Conservation (phyloP, 2,329 filamentous ascomycete species). For the Colletotrichum nymphaeae region DNA sequence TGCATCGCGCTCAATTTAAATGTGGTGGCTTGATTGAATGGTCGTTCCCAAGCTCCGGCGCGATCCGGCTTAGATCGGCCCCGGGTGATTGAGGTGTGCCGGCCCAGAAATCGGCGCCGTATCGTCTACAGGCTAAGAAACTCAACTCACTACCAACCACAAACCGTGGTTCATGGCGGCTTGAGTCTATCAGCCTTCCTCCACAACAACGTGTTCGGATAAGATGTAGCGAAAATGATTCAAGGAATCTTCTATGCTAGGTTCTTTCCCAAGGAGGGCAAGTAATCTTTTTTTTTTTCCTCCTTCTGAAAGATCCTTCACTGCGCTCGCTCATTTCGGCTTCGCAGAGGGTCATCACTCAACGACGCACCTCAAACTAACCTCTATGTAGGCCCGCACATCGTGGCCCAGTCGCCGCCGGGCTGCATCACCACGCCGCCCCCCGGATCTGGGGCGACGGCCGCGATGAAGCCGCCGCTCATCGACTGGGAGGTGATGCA, state of each 20-base stretch:
- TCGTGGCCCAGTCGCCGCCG: slow-evolving; percentile 71
- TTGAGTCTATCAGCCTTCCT: background rate
- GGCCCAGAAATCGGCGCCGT: slow-evolving; percentile 7
- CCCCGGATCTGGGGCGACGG: slow-evolving; percentile 45
- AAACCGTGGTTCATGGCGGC: background rate
- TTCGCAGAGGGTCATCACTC: too few species aligned
- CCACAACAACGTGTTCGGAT: background rate
- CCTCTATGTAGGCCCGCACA: slow-evolving; percentile 65
- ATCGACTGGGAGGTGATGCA: slow-evolving; percentile 89
- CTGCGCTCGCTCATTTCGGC: too few species aligned
- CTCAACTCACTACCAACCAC: background rate
- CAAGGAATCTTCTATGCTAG: slow-evolving; percentile 78
- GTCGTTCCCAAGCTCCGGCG: background rate
- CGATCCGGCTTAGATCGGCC: slow-evolving; percentile 3
- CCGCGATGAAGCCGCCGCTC: slow-evolving; percentile 66
- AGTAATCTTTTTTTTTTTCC: slow-evolving; percentile 8
- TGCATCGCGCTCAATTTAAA: background rate
- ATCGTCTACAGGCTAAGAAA: background rate
- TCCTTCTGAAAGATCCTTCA: too few species aligned
- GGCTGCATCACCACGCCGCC: slow-evolving; percentile 70
- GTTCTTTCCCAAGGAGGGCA: slow-evolving; percentile 75
- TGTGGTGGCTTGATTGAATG: background rate
- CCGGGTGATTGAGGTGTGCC: slow-evolving; percentile 7
- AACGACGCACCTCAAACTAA: background rate
- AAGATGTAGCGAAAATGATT: slow-evolving; percentile 61